Conservation (phyloP, 2,329 filamentous ascomycete genomes). For the Aspergillus aculeatus region DNA sequence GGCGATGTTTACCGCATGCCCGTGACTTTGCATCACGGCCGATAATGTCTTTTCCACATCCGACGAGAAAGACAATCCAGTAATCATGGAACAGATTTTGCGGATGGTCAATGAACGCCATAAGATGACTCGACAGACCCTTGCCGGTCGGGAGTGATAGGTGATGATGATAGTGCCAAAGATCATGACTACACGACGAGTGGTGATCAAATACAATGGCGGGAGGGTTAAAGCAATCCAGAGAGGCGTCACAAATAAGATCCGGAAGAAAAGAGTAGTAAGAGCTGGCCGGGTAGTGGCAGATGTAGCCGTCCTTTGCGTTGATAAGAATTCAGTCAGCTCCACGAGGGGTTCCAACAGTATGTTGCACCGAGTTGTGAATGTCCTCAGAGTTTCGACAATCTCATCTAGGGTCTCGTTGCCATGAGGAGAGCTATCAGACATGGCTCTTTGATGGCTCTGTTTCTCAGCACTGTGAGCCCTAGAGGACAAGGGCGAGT, state of each 20-base stretch:
- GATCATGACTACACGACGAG: constrained; percentile 77
- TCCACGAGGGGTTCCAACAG: constrained; percentile 84
- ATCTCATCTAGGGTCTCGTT: constrained; percentile 98
- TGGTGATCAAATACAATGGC: constrained; percentile 81
- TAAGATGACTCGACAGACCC: constrained; percentile 80
- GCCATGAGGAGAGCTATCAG: constrained; percentile 69
- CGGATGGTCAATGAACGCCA: constrained; percentile 84
- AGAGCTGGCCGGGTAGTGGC: constrained; percentile 88
- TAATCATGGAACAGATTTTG: constrained; percentile 67
- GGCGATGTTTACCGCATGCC: constrained; percentile 49
- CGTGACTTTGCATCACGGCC: constrained; percentile 41
- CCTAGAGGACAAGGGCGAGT: constrained; percentile 85
- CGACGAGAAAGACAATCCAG: constrained; percentile 68
- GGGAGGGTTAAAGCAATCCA: constrained; percentile 83
- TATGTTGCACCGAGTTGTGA: constrained; percentile 89
- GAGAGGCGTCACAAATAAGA: constrained; percentile 80
- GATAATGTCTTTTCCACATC: constrained; percentile 24
- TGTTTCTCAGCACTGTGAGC: constrained; percentile 69
- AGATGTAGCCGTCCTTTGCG: constrained; percentile 83
- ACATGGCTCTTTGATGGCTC: constrained; percentile 48
- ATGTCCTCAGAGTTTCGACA: constrained; percentile 84
- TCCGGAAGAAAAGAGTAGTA: constrained; percentile 83
- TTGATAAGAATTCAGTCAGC: constrained; percentile 89
- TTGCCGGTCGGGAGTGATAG: constrained; percentile 85
- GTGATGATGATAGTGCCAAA: constrained; percentile 84